Base-by-base conservation (phyloP, 2,329 filamentous ascomycete genomes). In the Penicillium frequentans region DNA sequence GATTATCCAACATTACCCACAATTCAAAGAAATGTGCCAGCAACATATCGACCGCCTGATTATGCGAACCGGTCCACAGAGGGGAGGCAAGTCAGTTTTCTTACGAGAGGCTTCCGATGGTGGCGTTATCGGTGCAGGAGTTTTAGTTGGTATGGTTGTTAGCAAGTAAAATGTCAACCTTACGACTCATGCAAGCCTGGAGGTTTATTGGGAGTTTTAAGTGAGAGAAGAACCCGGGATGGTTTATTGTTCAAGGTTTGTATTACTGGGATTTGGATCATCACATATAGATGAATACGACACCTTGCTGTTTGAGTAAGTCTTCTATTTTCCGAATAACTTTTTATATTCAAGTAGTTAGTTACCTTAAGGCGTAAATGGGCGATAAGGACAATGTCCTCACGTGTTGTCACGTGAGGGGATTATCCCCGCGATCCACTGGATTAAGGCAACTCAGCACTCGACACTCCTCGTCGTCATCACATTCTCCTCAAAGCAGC, bases 1-100 rank as follows among this genome's bases (percentile, higher is more conserved):
- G 7, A 91, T 90, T 67, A 93, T 93, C 57, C 84, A 86, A n/a
- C 86, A 90, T 66, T 91, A 91, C 66, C 89, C 90, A 48, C 83
- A 89, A 64, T 92, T 90, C 73, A 78, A 90, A 43, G 75, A 78
- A 45, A 87, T 89, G 65, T 91, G 88, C 62, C 89, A 92, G 71
- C 67, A 75, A 14, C 89, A 89, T 68, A 80, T 93, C 49, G 86
- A 91, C 58, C 73, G 75, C 5, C 70, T 84, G 14, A 77, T 83
- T 21, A 77, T 78, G 75, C 68, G 74, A 33, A 77, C 74, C 21
- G 75, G 76, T 21, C 75, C 74, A 14, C 75, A 77, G 35, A 74
- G 77, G 42, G 79, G 78, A 27, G 73, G 73, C 7, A 82, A 82
- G 60, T 77, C 75, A 29, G 78, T 84, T 1, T 80, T 83, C 42